Evolutionary conservation across 192 early-diverging fungal genomes (phyloP), one percentile per base, ranked within the genome.

Genomic region (Geranomyces variabilis): DNA sequence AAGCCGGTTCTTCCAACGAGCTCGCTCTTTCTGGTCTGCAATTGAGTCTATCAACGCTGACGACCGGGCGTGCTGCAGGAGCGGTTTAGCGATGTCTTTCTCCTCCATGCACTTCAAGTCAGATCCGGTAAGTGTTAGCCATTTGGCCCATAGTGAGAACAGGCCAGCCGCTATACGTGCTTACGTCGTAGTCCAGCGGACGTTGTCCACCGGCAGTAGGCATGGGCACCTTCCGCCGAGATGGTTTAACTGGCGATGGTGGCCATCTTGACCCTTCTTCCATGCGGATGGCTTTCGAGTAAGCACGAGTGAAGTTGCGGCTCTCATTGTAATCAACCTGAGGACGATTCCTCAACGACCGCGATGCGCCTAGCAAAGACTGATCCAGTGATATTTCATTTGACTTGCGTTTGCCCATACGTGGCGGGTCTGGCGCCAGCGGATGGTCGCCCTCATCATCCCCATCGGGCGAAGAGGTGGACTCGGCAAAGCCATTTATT

Each of bases 41-140:
- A 62, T 33, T 48, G 22, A 14, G 3, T 63, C 33, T 14, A 72
- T 0, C 7, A 72, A 61, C 21, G 70, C n/a, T 49, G 70, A 26
- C 17, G 61, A 72, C 31, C 70, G 59, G 13, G 70, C 62, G 49
- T 72, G 64, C 21, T 72, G 70, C 13, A 72, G 47, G 14, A 72
- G 60, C 5, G 70, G 70, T 19, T 64, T 63, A 15, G 19, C 45
- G 33, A 64, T 28, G 34, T 45, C 49, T 51, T 51, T 61, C n/a
- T 72, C 70, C 9, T 60, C 69, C n/a, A 61, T 57, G 19, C 22
- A 60, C 13, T 57, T 10, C 13, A 21, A 12, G 55, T 12, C 9
- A 22, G 24, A 22, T 47, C 12, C 10, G 46, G 19, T 47, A 13
- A 19, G 12, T 19, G 46, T 13, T 47, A 10, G 12, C 46, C 12